Evolutionary conservation across 345 rosid species (phyloP), one percentile per base, ranked within the genome.

Genomic region (Aquilaria malaccensis): DNA sequence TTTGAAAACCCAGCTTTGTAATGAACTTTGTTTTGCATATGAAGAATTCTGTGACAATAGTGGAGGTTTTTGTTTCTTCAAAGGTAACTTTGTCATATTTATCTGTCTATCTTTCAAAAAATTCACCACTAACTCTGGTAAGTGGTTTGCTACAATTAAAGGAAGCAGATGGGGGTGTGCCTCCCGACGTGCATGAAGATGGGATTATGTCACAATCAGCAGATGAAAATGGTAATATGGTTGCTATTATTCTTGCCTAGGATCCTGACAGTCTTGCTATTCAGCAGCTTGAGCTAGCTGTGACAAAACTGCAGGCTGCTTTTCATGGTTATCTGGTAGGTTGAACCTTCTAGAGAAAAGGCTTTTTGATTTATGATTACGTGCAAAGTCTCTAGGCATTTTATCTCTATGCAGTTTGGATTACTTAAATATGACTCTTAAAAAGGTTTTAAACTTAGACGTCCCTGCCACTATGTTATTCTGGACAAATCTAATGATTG

Each of bases 241-340:
- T 13, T 6, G 1, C 51, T 0, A 53, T 22, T 10, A 70, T 64
- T 66, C 76, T 37, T 67, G 54, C 37, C 6, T 74, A 77, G 55
- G 87, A 69, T 69, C 62, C 79, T 62, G 83, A 70, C 65, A 70
- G 74, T 46, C 59, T 71, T 53, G 75, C 6, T 37, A 9, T 37
- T 37, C 43, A 37, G 7, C 43, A 70, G 70, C 81, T 63, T 22
- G 89, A 85, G 22, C 68, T 75, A 69, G 91, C 87, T 74, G 97
- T 85, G 15, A 81, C 64, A 2, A 80, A 64, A 63, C 82, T 77
- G 51, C 96, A 85, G 69, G 82, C 95, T 73, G 89, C 84, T 60
- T 65, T 84, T 66, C 83, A 89, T 77, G 90, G 93, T 65, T 80
- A 67, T 72, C 82, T 78, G 96, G 96, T 87, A 77, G 63, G 49